phyloP scores from a whole-genome alignment of 352 stramenopile species.

The Globisporangium carolinianum region DNA sequence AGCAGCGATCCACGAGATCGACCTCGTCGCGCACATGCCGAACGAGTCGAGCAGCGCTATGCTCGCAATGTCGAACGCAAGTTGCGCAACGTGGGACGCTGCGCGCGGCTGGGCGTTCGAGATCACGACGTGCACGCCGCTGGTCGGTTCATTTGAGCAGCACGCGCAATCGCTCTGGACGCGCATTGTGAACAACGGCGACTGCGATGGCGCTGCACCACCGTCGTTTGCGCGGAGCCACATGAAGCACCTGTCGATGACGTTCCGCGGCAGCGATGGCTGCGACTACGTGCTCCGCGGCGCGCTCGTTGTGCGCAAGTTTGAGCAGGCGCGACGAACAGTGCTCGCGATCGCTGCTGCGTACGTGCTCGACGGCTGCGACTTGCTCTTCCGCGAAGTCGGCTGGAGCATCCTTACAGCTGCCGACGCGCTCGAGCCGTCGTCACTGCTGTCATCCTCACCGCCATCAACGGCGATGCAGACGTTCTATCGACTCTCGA shows the following conservation, averaged over 20 bases:
- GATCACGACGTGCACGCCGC: slow-evolving; percentile 7
- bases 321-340: slow-evolving; percentile 5
- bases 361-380: background rate
- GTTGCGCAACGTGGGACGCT: slow-evolving; percentile 1
- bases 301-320: slow-evolving; percentile 1
- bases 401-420: slow-evolving; percentile 3
- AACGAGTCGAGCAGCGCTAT: background rate
- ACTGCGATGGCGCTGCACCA: background rate
- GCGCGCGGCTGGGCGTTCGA: background rate
- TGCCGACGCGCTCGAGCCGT: background rate
- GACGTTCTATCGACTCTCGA: slow-evolving; percentile 4
- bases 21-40: background rate
- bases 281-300: background rate
- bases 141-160: background rate
- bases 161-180: slow-evolving; percentile 2
- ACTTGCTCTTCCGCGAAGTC: slow-evolving; percentile 3
- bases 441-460: background rate
- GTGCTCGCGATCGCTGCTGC: background rate
- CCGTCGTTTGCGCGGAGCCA: background rate
- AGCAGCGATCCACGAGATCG: background rate
- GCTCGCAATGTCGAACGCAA: background rate
- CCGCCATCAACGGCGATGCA: background rate
- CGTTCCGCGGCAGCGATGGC: background rate
- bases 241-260: background rate
- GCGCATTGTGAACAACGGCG: background rate